phyloP scores from a whole-genome alignment of 2,329 filamentous ascomycete species.

The Talaromyces amestolkiae region DNA sequence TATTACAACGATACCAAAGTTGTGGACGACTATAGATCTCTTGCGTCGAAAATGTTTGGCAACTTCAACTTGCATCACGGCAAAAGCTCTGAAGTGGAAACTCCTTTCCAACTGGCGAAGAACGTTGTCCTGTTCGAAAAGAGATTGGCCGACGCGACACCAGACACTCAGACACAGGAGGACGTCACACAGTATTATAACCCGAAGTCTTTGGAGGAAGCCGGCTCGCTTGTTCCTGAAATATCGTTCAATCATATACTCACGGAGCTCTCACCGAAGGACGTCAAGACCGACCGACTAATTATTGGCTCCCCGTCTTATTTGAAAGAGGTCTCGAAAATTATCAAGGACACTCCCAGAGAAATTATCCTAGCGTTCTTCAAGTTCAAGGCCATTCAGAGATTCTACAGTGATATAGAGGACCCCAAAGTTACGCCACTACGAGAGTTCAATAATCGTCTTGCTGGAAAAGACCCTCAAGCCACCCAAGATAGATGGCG shows the following conservation, averaged over 20 bases:
- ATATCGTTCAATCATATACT: constrained; percentile 56
- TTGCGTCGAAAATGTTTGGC: constrained; percentile 43
- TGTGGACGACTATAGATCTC: constrained; percentile 51
- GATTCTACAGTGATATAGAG: constrained; percentile 55
- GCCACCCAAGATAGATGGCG: constrained; percentile 65
- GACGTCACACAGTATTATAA: constrained; percentile 69
- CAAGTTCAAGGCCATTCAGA: constrained; percentile 61
- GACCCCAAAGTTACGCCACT: constrained; percentile 60
- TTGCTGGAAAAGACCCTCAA: constrained; percentile 62
- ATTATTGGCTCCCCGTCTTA: constrained; percentile 62
- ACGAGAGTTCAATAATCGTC: constrained; percentile 58
- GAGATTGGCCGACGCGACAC: constrained; percentile 58
- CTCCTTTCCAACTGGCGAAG: constrained; percentile 30
- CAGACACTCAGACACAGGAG: constrained; percentile 57
- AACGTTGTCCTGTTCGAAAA: constrained; percentile 59
- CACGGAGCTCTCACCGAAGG: constrained; percentile 50
- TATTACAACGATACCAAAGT: constrained; percentile 58
- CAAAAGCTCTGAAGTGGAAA: background rate
- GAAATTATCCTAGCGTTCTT: constrained; percentile 62
- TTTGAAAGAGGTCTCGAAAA: constrained; percentile 56
- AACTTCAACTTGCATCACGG: constrained; percentile 30
- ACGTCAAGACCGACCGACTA: constrained; percentile 52
- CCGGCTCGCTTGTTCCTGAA: constrained; percentile 55
- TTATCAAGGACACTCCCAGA: constrained; percentile 54
- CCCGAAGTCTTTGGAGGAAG: constrained; percentile 58